Percentiles rank a stretch among this genome's conserved stretches.
Conservation (phyloP, 2,329 filamentous ascomycete species). For the Thielaviopsis populi region DNA sequence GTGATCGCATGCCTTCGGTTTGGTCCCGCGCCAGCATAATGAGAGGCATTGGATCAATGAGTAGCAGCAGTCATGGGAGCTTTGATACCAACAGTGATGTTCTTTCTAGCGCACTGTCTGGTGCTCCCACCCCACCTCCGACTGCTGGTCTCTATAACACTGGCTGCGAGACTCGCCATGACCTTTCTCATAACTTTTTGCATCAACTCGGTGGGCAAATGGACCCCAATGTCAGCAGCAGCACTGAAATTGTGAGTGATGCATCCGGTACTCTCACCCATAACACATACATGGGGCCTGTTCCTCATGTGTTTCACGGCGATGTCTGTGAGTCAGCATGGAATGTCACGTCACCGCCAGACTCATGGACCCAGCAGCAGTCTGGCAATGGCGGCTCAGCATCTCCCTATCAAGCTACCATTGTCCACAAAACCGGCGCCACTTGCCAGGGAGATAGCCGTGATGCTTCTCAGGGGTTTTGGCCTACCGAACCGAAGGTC, state of each 20-base stretch:
- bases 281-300: conserved; percentile 6
- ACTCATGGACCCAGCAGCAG: conserved; percentile 9
- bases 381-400: conserved; percentile 5
- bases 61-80: conserved; percentile 12
- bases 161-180: not conserved
- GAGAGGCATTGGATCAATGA: conserved; percentile 15
- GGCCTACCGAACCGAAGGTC: conserved; percentile 3
- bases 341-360: conserved; percentile 9
- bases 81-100: conserved; percentile 14
- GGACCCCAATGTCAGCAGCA: not conserved
- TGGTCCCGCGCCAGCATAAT: conserved; percentile 11
- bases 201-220: conserved; percentile 3
- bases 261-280: not conserved
- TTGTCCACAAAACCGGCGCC: conserved; percentile 9
- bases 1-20: conserved; percentile 3
- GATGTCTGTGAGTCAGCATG: conserved; percentile 10
- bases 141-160: conserved; percentile 1
- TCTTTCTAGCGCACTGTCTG: conserved; percentile 3
- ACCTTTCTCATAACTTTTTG: conserved; percentile 5
- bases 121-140: conserved; percentile 10
- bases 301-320: conserved; percentile 9
- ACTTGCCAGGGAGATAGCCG: conserved; percentile 10
- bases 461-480: conserved; percentile 8
- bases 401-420: conserved; percentile 14
- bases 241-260: not conserved